Base-by-base conservation (phyloP, 2,329 filamentous ascomycete species). In the Nannizziopsis barbatae region DNA sequence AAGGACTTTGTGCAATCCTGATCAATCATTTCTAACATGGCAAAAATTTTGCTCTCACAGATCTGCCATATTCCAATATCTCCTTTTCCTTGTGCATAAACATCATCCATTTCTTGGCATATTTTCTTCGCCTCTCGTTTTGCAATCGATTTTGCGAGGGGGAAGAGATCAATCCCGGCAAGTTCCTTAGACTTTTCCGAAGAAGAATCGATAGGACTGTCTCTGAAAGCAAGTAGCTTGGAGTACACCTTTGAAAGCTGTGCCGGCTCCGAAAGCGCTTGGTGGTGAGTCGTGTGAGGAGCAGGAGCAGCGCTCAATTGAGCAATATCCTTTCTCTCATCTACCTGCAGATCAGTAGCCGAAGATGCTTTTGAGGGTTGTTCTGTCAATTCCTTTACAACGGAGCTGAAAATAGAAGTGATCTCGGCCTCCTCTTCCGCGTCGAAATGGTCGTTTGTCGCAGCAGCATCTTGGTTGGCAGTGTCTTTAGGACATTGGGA, bases 1-100 rank as follows among this genome's bases (percentile, higher is more conserved):
- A 41, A 14, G 3, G 46, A 44, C 22, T 20, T n/a, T 15, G 39
- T 6, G 2, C 15, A 22, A 11, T 42, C 39, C 14, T 12, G 14
- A 10, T 44, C n/a, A 12, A 43, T 17, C 40, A 49, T 31, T 7
- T 51, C 53, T 8, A 67, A 48, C 54, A 69, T 59, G 14, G 59
- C 60, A 53, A 70, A 70, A n/a, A 70, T 62, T 18, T 58, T 58
- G n/a, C 61, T 52, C 50, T 64, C 60, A 46, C 67, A 68, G 5
- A 69, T 56, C 9, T 60, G 57, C 67, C 66, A 70, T 10, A 70
- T 53, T 3, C 58, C 63, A 18, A 59, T 49, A 35, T 69, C 66
- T 17, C 62, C 58, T 35, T 56, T 57, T n/a, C 57, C 53, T 6
- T 56, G 48, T 32, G 58, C 45, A 45, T 65, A 53, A 20, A 59